Evolutionary conservation across 306 rosid genomes (phyloP).

Genomic region (Acacia confusa): DNA sequence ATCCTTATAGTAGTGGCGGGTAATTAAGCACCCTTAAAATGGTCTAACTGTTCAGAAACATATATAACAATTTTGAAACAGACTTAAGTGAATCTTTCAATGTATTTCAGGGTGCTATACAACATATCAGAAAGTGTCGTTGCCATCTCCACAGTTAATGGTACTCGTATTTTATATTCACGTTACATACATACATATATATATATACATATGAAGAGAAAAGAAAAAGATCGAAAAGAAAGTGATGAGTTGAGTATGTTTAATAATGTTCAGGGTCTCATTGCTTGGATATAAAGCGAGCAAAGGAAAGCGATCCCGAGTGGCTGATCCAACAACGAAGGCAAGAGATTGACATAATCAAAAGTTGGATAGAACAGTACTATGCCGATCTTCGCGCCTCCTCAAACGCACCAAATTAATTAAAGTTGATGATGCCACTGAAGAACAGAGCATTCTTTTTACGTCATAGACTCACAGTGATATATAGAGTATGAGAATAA

Average conservation of each 20-base stretch:
- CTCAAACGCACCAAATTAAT: neutral
- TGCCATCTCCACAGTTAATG: conserved; percentile 41
- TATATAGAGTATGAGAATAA: neutral
- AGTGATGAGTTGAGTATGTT: neutral
- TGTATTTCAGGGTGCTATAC: conserved; percentile 45
- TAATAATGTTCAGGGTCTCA: conserved; percentile 47
- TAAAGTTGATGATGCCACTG: neutral
- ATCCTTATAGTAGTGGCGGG: conserved; percentile 68
- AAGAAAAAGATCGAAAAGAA: neutral
- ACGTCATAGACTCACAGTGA: too few species aligned
- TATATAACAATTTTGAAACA: neutral
- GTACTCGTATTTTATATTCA: neutral
- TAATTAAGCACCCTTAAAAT: conserved; percentile 33
- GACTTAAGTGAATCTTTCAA: conserved; percentile 1
- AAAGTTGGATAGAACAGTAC: conserved; percentile 44
- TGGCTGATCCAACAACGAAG: conserved; percentile 50
- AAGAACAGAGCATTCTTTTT: neutral
- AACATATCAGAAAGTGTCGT: conserved; percentile 46
- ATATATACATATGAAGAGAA: neutral
- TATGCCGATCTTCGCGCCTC: conserved; percentile 30
- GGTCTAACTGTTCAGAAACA: neutral
- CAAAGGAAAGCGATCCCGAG: conserved; percentile 42
- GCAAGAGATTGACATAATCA: conserved; percentile 34
- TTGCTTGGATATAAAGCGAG: conserved; percentile 40
- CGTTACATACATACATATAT: neutral